phyloP scores from a whole-genome alignment of 805 yeast genomes.

The Nakazawaea siamensis region DNA sequence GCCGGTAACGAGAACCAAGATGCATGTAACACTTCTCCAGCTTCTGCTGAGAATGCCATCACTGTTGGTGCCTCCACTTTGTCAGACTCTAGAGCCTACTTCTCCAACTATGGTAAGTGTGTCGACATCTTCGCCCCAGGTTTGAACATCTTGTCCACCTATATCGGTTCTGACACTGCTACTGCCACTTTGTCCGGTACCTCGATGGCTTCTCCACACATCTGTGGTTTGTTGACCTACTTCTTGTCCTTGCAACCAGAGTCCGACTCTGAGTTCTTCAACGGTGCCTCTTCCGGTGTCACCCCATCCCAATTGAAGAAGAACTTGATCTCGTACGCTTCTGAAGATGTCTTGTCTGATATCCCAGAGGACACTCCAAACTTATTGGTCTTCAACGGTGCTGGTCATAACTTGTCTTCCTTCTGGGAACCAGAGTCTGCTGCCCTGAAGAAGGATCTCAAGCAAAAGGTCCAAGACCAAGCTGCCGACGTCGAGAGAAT shows the following conservation, averaged over 20 bases:
- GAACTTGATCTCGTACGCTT: slow-evolving; percentile 62
- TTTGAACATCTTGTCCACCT: slow-evolving; percentile 76
- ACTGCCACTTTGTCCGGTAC: slow-evolving; percentile 89
- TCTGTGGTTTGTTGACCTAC: slow-evolving; percentile 86
- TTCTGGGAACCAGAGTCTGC: slow-evolving; percentile 40
- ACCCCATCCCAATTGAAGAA: slow-evolving; percentile 73
- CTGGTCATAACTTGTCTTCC: slow-evolving; percentile 58
- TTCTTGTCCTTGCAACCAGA: slow-evolving; percentile 82
- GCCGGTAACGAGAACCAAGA: slow-evolving; percentile 94
- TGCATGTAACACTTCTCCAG: slow-evolving; percentile 91
- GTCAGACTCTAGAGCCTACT: slow-evolving; percentile 85
- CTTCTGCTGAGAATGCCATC: slow-evolving; percentile 74
- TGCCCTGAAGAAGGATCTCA: slow-evolving; percentile 5
- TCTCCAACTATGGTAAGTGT: slow-evolving; percentile 93
- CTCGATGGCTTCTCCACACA: slow-evolving; percentile 98
- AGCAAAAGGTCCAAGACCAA: slow-evolving; percentile 20
- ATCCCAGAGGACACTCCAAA: slow-evolving; percentile 73
- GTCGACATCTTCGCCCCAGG: slow-evolving; percentile 98
- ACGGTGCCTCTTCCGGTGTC: slow-evolving; percentile 36
- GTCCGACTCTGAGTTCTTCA: slow-evolving; percentile 52
- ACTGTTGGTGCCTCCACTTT: slow-evolving; percentile 94
- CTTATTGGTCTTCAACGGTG: slow-evolving; percentile 73
- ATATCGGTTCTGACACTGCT: slow-evolving; percentile 67
- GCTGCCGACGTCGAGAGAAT: slow-evolving; percentile 7
- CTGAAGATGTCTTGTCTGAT: slow-evolving; percentile 50